Conservation (phyloP, 2,329 filamentous ascomycete species). For the Metarhizium robertsii region DNA sequence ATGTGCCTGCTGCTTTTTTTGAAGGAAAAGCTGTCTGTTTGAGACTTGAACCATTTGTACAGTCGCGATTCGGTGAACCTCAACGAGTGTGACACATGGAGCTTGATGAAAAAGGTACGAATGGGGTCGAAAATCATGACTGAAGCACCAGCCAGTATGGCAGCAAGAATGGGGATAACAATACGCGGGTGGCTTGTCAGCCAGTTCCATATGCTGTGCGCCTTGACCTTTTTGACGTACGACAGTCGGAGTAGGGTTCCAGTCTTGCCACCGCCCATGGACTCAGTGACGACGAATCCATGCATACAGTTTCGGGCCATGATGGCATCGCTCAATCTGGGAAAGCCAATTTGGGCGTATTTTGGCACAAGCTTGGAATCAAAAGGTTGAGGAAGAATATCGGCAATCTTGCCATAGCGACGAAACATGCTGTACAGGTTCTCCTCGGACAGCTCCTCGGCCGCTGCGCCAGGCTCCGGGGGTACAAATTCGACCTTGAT, state of each 20-base stretch:
- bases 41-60: conserved; percentile 68
- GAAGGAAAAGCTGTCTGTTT: conserved; percentile 55
- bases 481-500: conserved; percentile 81
- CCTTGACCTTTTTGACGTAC: conserved; percentile 71
- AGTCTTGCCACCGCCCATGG: conserved; percentile 61
- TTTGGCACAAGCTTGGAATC: conserved; percentile 80
- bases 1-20: conserved; percentile 49
- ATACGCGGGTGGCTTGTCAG: conserved; percentile 77
- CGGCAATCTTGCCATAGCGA: conserved; percentile 79
- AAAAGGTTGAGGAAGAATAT: conserved; percentile 72
- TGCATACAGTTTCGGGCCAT: conserved; percentile 92
- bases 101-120: conserved; percentile 82
- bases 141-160: conserved; percentile 71
- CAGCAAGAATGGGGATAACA: conserved; percentile 74
- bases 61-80: conserved; percentile 63
- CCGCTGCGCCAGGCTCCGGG: conserved; percentile 57
- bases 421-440: conserved; percentile 79
- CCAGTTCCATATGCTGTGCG: conserved; percentile 80
- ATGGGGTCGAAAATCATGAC: conserved; percentile 92
- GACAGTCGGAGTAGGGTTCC: conserved; percentile 73
- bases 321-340: conserved; percentile 62
- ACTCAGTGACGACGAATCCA: conserved; percentile 62
- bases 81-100: conserved; percentile 72
- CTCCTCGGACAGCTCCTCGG: conserved; percentile 77
- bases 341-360: conserved; percentile 73